Evolutionary conservation across 306 rosid species (phyloP).

Genomic region (Sindora glabra): DNA sequence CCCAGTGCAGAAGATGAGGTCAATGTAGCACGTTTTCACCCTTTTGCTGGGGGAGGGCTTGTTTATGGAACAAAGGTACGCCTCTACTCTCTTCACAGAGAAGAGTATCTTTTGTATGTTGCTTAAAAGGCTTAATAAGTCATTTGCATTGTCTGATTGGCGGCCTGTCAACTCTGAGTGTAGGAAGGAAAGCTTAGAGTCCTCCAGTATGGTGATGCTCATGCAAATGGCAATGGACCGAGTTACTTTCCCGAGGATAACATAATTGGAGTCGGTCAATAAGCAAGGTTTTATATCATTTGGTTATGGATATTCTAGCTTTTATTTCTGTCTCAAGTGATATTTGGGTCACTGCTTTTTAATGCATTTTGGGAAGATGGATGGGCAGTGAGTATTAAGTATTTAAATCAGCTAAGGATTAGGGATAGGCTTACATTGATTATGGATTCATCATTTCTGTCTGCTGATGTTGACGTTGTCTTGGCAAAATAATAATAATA

Average conservation of each 20-base stretch:
- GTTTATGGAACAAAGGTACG: conserved; percentile 56
- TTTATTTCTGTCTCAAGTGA: neutral
- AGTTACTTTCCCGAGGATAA: conserved; percentile 47
- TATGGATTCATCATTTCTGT: neutral
- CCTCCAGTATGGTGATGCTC: conserved; percentile 34
- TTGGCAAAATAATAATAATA: too few species aligned
- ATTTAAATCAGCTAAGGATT: conserved; percentile 1
- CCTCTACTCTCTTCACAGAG: too few species aligned
- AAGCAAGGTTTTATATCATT: conserved; percentile 29
- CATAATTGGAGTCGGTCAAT: conserved; percentile 28
- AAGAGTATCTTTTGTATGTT: too few species aligned
- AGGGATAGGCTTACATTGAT: conserved; percentile 5
- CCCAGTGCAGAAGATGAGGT: conserved; percentile 65
- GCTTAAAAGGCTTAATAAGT: neutral
- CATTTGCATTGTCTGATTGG: neutral
- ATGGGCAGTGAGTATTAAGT: neutral
- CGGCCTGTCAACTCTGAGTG: conserved; percentile 16
- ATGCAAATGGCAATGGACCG: conserved; percentile 28
- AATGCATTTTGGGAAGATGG: conserved; percentile 8
- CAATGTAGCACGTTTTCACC: conserved; percentile 60
- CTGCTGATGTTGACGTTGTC: neutral
- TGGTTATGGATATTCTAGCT: conserved; percentile 6
- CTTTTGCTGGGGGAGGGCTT: conserved; percentile 52
- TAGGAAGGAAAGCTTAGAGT: conserved; percentile 97
- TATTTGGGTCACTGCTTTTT: neutral